Evolutionary conservation across 139 green algal species (phyloP).

Genomic region (Chlamydomonas sphaeroides): DNA sequence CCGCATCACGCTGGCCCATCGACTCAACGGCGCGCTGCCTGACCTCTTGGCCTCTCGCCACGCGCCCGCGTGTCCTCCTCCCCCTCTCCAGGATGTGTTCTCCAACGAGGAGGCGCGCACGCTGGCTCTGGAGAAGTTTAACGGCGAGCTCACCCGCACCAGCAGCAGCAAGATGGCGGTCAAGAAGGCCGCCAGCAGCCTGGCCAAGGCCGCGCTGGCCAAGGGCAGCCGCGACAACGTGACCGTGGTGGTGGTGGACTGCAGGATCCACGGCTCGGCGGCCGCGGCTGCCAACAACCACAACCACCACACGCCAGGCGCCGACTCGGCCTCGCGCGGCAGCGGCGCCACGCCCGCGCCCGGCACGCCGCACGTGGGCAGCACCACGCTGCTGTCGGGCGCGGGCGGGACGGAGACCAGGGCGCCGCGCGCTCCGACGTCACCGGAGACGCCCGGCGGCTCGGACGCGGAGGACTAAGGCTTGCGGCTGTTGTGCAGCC

Average conservation of each 20-base stretch:
- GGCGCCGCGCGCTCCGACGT: not conserved
- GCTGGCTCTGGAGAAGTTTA: slow-evolving; percentile 38
- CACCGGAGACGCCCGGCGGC: not conserved
- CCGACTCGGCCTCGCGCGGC: too few species aligned
- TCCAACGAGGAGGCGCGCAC: slow-evolving; percentile 69
- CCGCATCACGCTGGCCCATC: too few species aligned
- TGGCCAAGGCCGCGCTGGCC: slow-evolving; percentile 71
- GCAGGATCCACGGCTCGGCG: not conserved
- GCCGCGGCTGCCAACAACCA: not conserved
- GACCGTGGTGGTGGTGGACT: slow-evolving; percentile 66
- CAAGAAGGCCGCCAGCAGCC: slow-evolving; percentile 66
- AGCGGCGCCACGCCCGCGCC: too few species aligned
- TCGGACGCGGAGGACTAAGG: slow-evolving; percentile 10
- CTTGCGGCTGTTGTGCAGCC: too few species aligned
- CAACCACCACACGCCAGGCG: too few species aligned
- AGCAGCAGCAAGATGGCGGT: slow-evolving; percentile 37
- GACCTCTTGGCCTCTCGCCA: too few species aligned
- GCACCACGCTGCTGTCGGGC: too few species aligned
- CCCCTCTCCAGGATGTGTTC: slow-evolving; percentile 51
- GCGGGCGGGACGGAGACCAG: too few species aligned
- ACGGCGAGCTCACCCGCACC: slow-evolving; percentile 23
- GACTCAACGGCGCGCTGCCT: too few species aligned
- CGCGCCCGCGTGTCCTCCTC: too few species aligned
- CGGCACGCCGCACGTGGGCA: too few species aligned
- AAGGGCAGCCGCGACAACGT: slow-evolving; percentile 73